A percentile compares a stretch with the other conserved stretches of the same genome.
phyloP scores from a whole-genome alignment of 345 rosid genomes.

The Pugionium cornutum region DNA sequence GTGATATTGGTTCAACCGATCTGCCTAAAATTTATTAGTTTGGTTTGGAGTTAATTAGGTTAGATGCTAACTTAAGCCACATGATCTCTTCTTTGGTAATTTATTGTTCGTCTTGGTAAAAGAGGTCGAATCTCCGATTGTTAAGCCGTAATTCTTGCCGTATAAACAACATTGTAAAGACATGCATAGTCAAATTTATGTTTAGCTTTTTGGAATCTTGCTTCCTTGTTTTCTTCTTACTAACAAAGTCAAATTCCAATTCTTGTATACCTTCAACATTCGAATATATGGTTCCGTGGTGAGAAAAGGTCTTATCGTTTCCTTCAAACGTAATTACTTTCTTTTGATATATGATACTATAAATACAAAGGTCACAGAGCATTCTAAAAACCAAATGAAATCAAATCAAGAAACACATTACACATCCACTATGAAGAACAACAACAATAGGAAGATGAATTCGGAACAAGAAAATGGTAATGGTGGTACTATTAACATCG shows the following conservation, averaged over 20 bases:
- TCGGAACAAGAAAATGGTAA: conserved; percentile 12
- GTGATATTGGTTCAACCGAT: conserved; percentile 6
- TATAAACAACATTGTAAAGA: not conserved
- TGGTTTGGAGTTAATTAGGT: conserved; percentile 12
- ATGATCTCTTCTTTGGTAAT: conserved; percentile 7
- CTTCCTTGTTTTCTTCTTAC: conserved; percentile 17
- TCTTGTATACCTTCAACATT: conserved; percentile 36
- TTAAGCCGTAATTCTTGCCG: conserved; percentile 25
- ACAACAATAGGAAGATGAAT: conserved; percentile 32
- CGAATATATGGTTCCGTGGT: conserved; percentile 27
- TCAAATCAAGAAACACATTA: not conserved
- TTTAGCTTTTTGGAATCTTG: conserved; percentile 31
- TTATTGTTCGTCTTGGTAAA: not conserved
- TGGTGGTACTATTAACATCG: conserved; percentile 26
- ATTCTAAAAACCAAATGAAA: conserved; percentile 8
- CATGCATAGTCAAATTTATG: not conserved
- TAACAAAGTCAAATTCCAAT: conserved; percentile 25
- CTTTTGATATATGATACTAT: conserved; percentile 3
- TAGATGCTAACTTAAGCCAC: conserved; percentile 17
- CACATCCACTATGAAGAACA: conserved; percentile 34
- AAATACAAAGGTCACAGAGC: conserved; percentile 20
- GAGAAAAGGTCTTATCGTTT: conserved; percentile 19
- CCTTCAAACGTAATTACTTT: conserved; percentile 5
- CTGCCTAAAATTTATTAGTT: conserved; percentile 15
- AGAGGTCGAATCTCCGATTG: conserved; percentile 5